Base-by-base conservation (phyloP, 805 yeast genomes). In the Ogataea paraovalis region DNA sequence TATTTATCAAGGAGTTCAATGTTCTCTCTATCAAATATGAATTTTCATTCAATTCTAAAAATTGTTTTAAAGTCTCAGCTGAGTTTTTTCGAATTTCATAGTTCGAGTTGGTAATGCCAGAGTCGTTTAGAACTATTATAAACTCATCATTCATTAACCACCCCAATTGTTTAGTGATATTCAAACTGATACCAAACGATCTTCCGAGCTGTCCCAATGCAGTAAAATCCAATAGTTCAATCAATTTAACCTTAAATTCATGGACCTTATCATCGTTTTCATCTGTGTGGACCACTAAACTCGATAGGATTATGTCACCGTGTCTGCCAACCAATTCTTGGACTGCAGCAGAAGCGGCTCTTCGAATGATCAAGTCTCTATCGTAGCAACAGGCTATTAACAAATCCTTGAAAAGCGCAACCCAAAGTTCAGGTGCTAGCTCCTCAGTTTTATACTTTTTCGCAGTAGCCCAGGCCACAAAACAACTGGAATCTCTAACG, bases 281-380 rank as follows among this genome's bases (percentile, higher is more conserved):
- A 36, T 27, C 41, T 9, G 22, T 10, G 9, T 42, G 28, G 6
- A 10, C 16, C 19, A 44, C 30, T 43, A 43, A 41, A 4, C 54
- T 43, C 3, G 49, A 52, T 57, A 80, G 67, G 23, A 73, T 47
- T 27, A 47, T 28, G 12, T 66, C 66, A 1, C 87, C 87, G 59
- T 80, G 83, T 33, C 97, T 68, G 0, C 98, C 98, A 2, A 88
- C 61, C 14, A 85, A 72, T 58, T 91, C 98, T 60, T 91, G 97
- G 6, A 91, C 57, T 0, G 94, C 92, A 0, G 97, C 96, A 4
- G 88, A 72, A 1, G 91, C 83, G 16, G 97, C 91, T 48, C 95
- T 71, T 47, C 97, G 72, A 5, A 90, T 78, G 49, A 82, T 74
- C 18, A 88, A 68, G 46, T 90, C 96, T 20, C 73, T 68, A 60